Conservation (phyloP, 1,284 basidiomycete genomes). For the Puccinia hordei region DNA sequence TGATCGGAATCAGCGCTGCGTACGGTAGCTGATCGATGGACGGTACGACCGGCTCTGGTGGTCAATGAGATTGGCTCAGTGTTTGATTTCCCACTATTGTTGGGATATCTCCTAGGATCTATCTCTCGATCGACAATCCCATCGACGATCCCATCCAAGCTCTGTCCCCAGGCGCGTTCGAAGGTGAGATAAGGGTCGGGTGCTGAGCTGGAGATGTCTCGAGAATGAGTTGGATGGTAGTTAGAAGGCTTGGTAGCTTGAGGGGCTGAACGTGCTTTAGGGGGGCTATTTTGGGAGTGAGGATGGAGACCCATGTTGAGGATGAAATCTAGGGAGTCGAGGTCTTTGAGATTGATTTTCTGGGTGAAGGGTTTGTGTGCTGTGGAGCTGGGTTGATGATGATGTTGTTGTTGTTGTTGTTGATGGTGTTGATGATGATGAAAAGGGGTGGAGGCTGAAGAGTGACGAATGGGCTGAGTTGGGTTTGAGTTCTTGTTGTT, state of each 20-base stretch:
- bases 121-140: not conserved
- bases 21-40: conserved; percentile 30
- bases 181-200: conserved; percentile 35
- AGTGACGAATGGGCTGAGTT: not conserved
- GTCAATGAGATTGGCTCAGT: not conserved
- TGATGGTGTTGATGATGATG: not conserved
- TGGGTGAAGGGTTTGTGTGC: conserved; percentile 1
- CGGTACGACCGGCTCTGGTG: not conserved
- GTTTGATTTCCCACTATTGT: conserved; percentile 29
- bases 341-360: conserved; percentile 34
- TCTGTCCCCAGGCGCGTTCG: conserved; percentile 30
- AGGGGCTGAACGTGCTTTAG: not conserved
- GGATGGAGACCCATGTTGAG: conserved; percentile 1
- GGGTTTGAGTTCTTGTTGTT: not conserved
- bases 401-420: too few species aligned
- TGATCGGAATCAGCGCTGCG: conserved; percentile 30
- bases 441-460: not conserved
- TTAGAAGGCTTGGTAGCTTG: not conserved
- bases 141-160: conserved; percentile 27
- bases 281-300: not conserved
- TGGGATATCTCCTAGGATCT: not conserved
- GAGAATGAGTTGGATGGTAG: not conserved
- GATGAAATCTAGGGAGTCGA: conserved; percentile 19
- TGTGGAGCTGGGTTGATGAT: not conserved
- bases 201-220: conserved; percentile 13